phyloP scores from a whole-genome alignment of 163 green algal genomes.

The Scenedesmus sp. region DNA sequence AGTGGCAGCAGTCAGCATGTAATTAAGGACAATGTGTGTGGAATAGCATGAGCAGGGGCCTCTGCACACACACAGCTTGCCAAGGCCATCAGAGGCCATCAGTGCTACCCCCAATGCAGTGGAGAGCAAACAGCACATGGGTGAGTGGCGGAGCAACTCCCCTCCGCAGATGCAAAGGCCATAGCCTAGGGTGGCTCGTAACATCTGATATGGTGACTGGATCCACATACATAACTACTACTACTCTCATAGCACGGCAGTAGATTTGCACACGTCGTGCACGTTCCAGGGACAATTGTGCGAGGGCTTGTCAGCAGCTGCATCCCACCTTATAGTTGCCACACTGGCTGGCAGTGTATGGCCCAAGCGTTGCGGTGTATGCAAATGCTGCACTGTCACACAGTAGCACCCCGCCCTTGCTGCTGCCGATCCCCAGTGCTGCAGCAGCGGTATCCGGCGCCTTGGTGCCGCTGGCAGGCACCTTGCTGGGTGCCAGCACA shows the following conservation, averaged over 20 bases:
- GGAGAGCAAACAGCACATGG: not conserved
- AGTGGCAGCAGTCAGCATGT: not conserved
- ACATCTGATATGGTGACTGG: too few species aligned
- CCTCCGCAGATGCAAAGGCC: too few species aligned
- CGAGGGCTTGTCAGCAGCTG: not conserved
- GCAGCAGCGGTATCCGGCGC: conserved; percentile 28
- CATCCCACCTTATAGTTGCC: conserved; percentile 13
- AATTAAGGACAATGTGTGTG: not conserved
- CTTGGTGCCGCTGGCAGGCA: conserved; percentile 32
- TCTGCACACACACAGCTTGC: not conserved
- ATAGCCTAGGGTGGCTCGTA: too few species aligned
- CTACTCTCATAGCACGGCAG: too few species aligned
- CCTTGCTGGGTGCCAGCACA: not conserved
- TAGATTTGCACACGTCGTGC: too few species aligned
- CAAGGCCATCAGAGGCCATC: not conserved
- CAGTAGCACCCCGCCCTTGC: conserved; percentile 4
- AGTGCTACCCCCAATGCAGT: too few species aligned
- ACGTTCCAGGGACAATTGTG: too few species aligned
- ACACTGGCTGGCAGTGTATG: not conserved
- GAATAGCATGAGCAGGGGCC: not conserved
- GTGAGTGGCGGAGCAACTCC: too few species aligned
- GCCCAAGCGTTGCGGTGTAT: conserved; percentile 27
- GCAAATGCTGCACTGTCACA: conserved; percentile 5
- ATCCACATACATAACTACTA: too few species aligned
- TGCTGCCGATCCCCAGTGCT: not conserved